Evolutionary conservation across 2,329 filamentous ascomycete species (phyloP), one percentile per base, ranked within the genome.

Genomic region (Chaetomiaceae sp.): DNA sequence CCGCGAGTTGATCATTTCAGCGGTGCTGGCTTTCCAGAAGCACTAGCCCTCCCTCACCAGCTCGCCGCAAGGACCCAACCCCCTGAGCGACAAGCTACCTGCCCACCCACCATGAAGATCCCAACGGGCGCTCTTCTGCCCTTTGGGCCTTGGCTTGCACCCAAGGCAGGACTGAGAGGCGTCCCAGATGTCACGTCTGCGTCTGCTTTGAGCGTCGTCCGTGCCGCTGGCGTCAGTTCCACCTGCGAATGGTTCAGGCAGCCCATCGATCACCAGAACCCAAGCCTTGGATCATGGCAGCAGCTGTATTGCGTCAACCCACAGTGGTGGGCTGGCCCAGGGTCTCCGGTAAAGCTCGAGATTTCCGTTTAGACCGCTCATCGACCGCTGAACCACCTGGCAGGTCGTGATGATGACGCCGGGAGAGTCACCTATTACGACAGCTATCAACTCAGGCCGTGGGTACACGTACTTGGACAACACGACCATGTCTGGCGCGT

Each of bases 281-380:
- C 50, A 14, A 54, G 32, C 18, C 30, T 55, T 2, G 58, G 59
- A 8, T 53, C 53, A 45, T 62, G 61, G 59, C 23, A 55, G 11
- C 61, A 63, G 32, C 34, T 59, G n/a, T 63, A 61, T 33, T 63
- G 60, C 34, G 61, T 61, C 3, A 57, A 57, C 32, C 51, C 57
- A 4, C 48, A 57, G 46, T 59, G 51, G 36, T 62, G 60, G 60
- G 49, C 48, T 9, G 61, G 59, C 1, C 55, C 56, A 2, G 61
- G 61, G 1, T 59, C 58, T 29, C 59, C 61, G 25, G 57, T 62
- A 55, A 36, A 30, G 20, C 18, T 38, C 13, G n/a, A n/a, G n/a
- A 11, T 14, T 20, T 27, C 9, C 2, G 2, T 27, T 46, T 6
- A 6, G 2, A 5, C 4, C 4, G 21, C 11, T 20, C n/a, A 11